phyloP scores from a whole-genome alignment of 305 asterid genomes.

The Vinca major region DNA sequence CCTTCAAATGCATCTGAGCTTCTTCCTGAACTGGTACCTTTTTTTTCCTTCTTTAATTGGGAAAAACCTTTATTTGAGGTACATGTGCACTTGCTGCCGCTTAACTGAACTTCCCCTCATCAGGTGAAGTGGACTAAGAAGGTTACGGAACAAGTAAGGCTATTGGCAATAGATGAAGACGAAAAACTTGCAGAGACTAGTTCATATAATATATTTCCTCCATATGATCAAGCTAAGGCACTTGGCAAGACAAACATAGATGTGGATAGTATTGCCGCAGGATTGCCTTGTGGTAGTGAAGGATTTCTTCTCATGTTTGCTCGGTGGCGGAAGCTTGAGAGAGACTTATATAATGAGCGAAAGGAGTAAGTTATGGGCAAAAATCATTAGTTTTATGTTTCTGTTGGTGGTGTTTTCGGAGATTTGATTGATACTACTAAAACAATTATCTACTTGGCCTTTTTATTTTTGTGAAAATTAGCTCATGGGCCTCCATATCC shows the following conservation, averaged over 20 bases:
- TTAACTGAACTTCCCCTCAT: slow-evolving; percentile 4
- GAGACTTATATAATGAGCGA: slow-evolving; percentile 85
- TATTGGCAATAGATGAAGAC: slow-evolving; percentile 76
- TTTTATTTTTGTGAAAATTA: too few species aligned
- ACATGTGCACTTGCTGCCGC: slow-evolving; percentile 8
- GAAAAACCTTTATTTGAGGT: neutral
- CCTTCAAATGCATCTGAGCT: slow-evolving; percentile 30
- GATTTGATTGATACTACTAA: neutral
- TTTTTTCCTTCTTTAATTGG: neutral
- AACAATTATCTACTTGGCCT: neutral
- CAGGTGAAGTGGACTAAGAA: slow-evolving; percentile 78
- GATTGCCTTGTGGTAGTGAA: slow-evolving; percentile 95
- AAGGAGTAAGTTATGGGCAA: slow-evolving; percentile 49
- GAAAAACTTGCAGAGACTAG: slow-evolving; percentile 72
- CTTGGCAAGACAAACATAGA: slow-evolving; percentile 97
- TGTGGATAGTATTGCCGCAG: slow-evolving; percentile 93
- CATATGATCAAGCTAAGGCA: slow-evolving; percentile 98
- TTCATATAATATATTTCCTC: slow-evolving; percentile 66
- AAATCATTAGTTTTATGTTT: neutral
- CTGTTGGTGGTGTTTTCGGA: neutral
- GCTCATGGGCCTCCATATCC: too few species aligned
- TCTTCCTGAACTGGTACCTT: slow-evolving; percentile 28
- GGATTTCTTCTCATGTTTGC: slow-evolving; percentile 98
- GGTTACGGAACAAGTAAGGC: slow-evolving; percentile 85
- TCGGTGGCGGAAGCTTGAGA: slow-evolving; percentile 94